A percentile compares a stretch with the other conserved stretches of the same genome.
These are phyloP conservation scores for Metarhizium album DNA, from an alignment of 2,329 filamentous ascomycete species.

Conservation along the genomic window DNA sequence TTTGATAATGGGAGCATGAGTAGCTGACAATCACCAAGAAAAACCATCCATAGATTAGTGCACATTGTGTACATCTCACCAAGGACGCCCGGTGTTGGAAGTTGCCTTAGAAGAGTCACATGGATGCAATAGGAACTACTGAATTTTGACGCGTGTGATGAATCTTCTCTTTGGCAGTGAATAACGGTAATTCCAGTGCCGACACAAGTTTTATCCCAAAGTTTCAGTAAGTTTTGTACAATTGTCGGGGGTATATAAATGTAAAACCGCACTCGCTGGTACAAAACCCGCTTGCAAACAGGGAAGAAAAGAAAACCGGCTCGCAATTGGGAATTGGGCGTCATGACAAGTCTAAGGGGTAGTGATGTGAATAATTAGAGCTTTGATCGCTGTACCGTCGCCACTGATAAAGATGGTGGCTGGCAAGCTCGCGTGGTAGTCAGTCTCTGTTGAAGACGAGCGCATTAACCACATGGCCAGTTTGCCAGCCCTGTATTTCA, in stretches of 20 bases:
- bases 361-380: not conserved
- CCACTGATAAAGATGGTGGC: not conserved
- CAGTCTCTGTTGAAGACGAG: conserved; percentile 47
- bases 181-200: not conserved
- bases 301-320: not conserved
- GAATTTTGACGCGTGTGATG: not conserved
- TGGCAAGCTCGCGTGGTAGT: not conserved
- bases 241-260: not conserved
- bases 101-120: not conserved
- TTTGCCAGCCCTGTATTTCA: conserved; percentile 61
- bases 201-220: not conserved
- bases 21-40: not conserved
- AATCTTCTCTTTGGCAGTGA: not conserved
- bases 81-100: not conserved
- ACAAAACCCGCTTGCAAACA: not conserved
- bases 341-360: not conserved
- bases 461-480: conserved; percentile 66
- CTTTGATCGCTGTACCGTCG: not conserved
- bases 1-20: not conserved
- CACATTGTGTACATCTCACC: not conserved
- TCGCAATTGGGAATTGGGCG: not conserved
- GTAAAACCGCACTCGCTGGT: not conserved
- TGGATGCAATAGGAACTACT: not conserved
- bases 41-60: not conserved
- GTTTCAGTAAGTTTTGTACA: not conserved